Evolutionary conservation across 202 grass and related monocot species (phyloP), one percentile per base, ranked within the genome.

Genomic region (Schoenoplectus triqueter): DNA sequence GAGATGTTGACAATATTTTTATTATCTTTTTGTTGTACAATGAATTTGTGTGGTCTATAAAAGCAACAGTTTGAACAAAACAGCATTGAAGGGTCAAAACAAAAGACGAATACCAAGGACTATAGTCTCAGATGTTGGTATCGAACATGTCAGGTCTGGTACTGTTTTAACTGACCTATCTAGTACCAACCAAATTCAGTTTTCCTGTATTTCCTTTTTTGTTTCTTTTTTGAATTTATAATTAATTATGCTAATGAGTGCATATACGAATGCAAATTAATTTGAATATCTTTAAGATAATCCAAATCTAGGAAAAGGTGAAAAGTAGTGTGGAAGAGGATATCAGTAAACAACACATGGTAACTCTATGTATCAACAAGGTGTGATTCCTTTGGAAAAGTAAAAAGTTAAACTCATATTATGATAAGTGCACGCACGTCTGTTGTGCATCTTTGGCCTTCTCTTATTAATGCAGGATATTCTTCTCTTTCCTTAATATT

Each of bases 51-150:
- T 62, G 52, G 75, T 44, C 2, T 45, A 79, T 61, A 61, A 39
- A 79, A 78, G 52, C 39, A 61, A 19, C 55, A 79, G 10, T 45
- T 61, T 78, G 22, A 78, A 78, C 39, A 79, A 59, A 52, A 79
- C 14, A 1, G 22, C 55, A 40, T 61, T 19, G 2, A 61, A 61
- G 11, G 18, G 46, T 61, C 31, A 8, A 44, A 79, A 44, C 5
- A 40, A 44, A 42, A 79, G 75, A 39, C 61, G 54, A 60, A 18
- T 45, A 61, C 75, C 75, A 79, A 79, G 22, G 61, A 45, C 7
- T 79, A 4, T 61, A 79, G 55, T 79, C 55, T 79, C 75, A 59
- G 40, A 79, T 61, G 39, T 44, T 79, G 75, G 9, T 45, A 79
- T 31, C 55, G 15, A 79, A 79, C 75, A 79, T 79, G 75, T 61